Percentiles rank a stretch among this genome's conserved stretches.
Conservation (phyloP, 2,329 filamentous ascomycete genomes). For the Aureobasidium mangrovei region DNA sequence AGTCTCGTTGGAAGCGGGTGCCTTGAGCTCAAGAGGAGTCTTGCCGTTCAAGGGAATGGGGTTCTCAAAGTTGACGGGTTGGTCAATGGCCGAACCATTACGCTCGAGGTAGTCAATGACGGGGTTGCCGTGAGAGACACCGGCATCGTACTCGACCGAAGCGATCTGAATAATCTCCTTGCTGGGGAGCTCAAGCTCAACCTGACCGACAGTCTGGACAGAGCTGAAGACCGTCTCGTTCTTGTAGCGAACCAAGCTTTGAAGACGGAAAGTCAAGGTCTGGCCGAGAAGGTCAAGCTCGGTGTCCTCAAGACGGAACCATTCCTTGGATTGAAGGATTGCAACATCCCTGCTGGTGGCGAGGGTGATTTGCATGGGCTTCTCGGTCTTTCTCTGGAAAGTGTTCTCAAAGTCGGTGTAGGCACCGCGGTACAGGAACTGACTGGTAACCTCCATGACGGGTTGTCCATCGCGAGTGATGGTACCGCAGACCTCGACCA, state of each 20-base stretch:
- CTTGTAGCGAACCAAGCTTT: slow-evolving; percentile 88
- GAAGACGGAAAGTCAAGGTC: slow-evolving; percentile 90
- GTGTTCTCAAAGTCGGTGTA: slow-evolving; percentile 97
- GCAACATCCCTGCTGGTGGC: slow-evolving; percentile 84
- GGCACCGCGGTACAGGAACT: slow-evolving; percentile 89
- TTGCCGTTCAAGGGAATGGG: slow-evolving; percentile 91
- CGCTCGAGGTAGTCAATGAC: slow-evolving; percentile 93
- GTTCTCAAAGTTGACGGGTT: slow-evolving; percentile 95
- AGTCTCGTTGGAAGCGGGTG: slow-evolving; percentile 92
- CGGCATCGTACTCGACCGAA: slow-evolving; percentile 92
- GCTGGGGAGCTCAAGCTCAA: slow-evolving; percentile 85
- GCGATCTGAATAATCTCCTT: slow-evolving; percentile 97
- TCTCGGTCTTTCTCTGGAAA: slow-evolving; percentile 95
- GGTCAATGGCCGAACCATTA: slow-evolving; percentile 84
- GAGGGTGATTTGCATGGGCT: slow-evolving; percentile 86
- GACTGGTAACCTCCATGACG: slow-evolving; percentile 97
- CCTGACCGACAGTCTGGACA: slow-evolving; percentile 85
- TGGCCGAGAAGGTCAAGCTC: slow-evolving; percentile 85
- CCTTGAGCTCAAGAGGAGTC: slow-evolving; percentile 77
- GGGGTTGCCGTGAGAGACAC: slow-evolving; percentile 86
- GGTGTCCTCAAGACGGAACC: slow-evolving; percentile 81
- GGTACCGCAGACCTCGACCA: slow-evolving; percentile 99
- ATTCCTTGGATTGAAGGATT: slow-evolving; percentile 91
- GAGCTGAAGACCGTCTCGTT: slow-evolving; percentile 86
- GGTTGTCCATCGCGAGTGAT: slow-evolving; percentile 74